Conservation (phyloP, 2,329 filamentous ascomycete species). For the Fusarium gaditjirri region DNA sequence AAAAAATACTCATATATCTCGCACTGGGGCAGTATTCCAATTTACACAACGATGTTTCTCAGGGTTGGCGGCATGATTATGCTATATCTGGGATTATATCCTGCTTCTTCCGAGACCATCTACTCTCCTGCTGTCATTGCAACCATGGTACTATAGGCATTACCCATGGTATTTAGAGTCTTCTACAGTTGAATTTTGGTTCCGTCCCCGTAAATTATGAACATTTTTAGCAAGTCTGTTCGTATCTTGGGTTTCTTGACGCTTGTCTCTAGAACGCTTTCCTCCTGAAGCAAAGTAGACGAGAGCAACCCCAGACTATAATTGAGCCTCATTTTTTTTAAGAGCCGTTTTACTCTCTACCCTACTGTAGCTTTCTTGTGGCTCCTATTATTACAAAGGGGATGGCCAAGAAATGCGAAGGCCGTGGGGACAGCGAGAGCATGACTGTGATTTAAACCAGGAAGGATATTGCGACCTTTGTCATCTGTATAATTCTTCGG, state of each 20-base stretch:
- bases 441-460: background rate
- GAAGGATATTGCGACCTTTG: background rate
- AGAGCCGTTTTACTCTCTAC: background rate
- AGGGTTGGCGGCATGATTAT: background rate
- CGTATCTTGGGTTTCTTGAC: background rate
- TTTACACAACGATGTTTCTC: background rate
- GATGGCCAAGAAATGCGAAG: background rate
- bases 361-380: background rate
- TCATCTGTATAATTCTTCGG: background rate
- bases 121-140: background rate
- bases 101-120: background rate
- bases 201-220: background rate
- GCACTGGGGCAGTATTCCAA: background rate
- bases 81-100: background rate
- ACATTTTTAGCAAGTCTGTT: background rate
- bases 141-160: background rate
- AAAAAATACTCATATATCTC: background rate
- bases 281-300: background rate
- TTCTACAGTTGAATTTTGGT: background rate
- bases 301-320: background rate
- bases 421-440: background rate
- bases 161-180: background rate
- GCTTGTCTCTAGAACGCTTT: background rate
- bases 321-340: background rate
- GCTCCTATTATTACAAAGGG: background rate